Percentiles rank a stretch among this genome's conserved stretches.
These are phyloP conservation scores for Austroboletus eburneus DNA, from an alignment of 768 basidiomycete species.

Conservation along the genomic window DNA sequence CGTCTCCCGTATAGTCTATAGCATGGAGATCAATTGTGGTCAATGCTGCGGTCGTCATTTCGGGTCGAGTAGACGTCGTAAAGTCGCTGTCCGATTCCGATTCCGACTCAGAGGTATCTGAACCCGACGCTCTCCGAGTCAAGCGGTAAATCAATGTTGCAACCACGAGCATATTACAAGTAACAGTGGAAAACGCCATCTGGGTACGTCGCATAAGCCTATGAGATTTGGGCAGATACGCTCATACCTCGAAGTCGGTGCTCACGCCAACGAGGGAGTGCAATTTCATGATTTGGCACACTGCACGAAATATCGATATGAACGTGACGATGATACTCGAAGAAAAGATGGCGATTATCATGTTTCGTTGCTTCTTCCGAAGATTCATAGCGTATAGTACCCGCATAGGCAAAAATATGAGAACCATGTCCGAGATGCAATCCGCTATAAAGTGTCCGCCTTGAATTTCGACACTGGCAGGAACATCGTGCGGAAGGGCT, in stretches of 20 bases:
- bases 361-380: conserved; percentile 10
- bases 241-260: conserved; percentile 14
- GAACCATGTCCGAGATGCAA: conserved; percentile 15
- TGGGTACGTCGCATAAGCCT: conserved; percentile 2
- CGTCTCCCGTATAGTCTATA: neutral
- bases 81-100: conserved; percentile 7
- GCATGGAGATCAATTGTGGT: conserved; percentile 13
- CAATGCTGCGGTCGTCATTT: conserved; percentile 3
- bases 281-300: conserved; percentile 9
- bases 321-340: conserved; percentile 11
- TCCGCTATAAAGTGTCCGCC: conserved; percentile 12
- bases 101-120: neutral
- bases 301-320: conserved; percentile 11
- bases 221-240: neutral
- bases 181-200: conserved; percentile 16
- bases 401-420: conserved; percentile 11
- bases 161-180: conserved; percentile 20
- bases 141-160: conserved; percentile 16
- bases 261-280: conserved; percentile 6
- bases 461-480: too few relatives aligned
- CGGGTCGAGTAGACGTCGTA: neutral
- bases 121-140: neutral
- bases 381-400: conserved; percentile 11
- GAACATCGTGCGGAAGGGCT: conserved; percentile 3
- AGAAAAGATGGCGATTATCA: conserved; percentile 12